Evolutionary conservation across 2,329 filamentous ascomycete genomes (phyloP), one percentile per base, ranked within the genome.

Genomic region (Talaromyces funiculosus): DNA sequence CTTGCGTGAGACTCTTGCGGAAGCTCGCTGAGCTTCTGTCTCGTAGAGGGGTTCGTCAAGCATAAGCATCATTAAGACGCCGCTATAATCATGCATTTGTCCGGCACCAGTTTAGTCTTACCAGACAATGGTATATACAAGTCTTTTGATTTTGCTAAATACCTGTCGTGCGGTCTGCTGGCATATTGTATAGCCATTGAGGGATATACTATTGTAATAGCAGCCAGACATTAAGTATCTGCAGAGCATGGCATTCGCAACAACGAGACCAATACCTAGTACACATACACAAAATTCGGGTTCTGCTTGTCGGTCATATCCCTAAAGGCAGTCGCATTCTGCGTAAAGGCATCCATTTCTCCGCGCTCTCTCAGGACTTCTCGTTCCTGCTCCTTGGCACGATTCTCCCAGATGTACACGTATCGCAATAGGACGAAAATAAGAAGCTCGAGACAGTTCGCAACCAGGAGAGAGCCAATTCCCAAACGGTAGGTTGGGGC

Each of bases 301-400:
- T 80, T 80, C 67, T 80, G 77, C 60, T 74, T 71, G 64, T 80
- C 79, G 3, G 79, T 81, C 72, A 81, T 67, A 66, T 82, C 80
- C 8, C 71, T 71, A 63, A 80, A 80, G 0, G 79, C 79, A 9
- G 78, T 81, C 14, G 68, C 70, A 65, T 80, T 75, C 49, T 67
- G 37, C 33, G 51, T 53, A 9, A 63, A 61, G 3, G 63, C 64
- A 4, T 55, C 42, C 22, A 60, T 59, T 12, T 37, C 55, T 14
- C 60, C 60, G 2, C 42, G 38, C 20, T 51, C 57, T 37, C 49
- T 38, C 20, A 59, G 20, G 10, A 33, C 33, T 18, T 45, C 40
- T 14, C 42, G 56, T 47, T 58, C 22, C 33, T 20, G 26, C 14
- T 40, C 33, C 33, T 62, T 57, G 5, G 56, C 61, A 16, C 61